These are phyloP conservation scores for Phytophthora europaea DNA, from an alignment of 352 stramenopile genomes.

Conservation along the genomic window DNA sequence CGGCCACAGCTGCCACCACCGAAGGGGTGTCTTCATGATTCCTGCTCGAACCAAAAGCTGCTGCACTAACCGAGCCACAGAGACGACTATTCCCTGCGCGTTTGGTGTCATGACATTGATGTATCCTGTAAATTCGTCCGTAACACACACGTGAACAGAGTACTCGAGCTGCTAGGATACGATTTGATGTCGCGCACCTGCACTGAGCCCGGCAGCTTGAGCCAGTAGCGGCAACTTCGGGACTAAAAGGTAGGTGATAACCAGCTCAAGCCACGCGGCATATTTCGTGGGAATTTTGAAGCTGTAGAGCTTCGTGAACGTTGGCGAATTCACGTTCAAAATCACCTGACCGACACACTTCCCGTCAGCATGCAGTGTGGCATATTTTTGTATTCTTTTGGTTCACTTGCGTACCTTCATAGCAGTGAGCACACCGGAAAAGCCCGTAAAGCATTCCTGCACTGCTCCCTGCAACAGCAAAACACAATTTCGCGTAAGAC, in stretches of 20 bases:
- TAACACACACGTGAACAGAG: conserved; percentile 6
- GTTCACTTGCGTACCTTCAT: conserved; percentile 64
- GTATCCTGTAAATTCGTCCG: conserved; percentile 33
- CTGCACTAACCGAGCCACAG: conserved; percentile 18
- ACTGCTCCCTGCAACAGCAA: conserved; percentile 39
- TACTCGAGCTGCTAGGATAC: not conserved
- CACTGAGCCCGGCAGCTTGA: conserved; percentile 88
- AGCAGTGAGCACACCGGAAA: conserved; percentile 82
- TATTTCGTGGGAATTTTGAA: conserved; percentile 90
- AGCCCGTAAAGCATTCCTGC: conserved; percentile 79
- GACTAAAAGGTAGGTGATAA: conserved; percentile 86
- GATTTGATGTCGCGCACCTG: conserved; percentile 47
- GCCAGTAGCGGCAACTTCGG: conserved; percentile 85
- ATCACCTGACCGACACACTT: conserved; percentile 59
- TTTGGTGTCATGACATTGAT: conserved; percentile 44
- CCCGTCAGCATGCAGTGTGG: not conserved
- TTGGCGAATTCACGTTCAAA: conserved; percentile 80
- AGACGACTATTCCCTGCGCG: conserved; percentile 28
- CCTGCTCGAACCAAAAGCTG: conserved; percentile 30
- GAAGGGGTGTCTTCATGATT: conserved; percentile 31
- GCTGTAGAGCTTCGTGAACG: conserved; percentile 68
- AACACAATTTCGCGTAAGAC: not conserved
- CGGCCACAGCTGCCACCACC: conserved; percentile 41
- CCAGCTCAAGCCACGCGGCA: conserved; percentile 89
- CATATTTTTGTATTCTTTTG: too few relatives aligned